Percentiles rank a stretch among this genome's conserved stretches.
phyloP scores from a whole-genome alignment of 2,329 filamentous ascomycete genomes.

The Aureobasidium sp. region DNA sequence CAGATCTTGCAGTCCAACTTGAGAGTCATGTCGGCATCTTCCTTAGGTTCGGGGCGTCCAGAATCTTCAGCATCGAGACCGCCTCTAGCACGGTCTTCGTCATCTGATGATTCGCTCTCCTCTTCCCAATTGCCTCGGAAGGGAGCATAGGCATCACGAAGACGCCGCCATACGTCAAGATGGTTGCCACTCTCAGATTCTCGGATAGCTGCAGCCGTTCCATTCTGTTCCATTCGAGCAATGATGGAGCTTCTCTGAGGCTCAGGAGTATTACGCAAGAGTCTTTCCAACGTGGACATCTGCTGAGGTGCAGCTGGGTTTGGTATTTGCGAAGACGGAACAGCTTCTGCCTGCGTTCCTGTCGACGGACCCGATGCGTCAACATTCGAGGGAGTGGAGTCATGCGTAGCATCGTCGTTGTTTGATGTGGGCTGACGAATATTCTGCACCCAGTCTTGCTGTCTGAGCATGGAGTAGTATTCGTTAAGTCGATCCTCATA shows the following conservation, averaged over 20 bases:
- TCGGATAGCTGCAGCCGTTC: conserved; percentile 8
- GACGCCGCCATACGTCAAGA: conserved; percentile 8
- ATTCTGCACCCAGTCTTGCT: conserved; percentile 19
- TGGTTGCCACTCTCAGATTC: not conserved
- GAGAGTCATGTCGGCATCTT: conserved; percentile 40
- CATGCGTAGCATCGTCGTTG: not conserved
- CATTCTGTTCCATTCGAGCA: conserved; percentile 10
- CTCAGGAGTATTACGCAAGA: conserved; percentile 11
- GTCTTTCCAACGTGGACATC: not conserved
- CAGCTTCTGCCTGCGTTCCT: not conserved
- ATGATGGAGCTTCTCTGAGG: conserved; percentile 12
- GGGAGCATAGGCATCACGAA: conserved; percentile 9
- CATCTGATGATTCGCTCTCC: conserved; percentile 16
- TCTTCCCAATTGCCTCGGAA: conserved; percentile 1
- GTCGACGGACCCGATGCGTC: not conserved
- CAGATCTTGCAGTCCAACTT: conserved; percentile 46
- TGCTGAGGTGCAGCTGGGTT: not conserved
- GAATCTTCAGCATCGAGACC: conserved; percentile 38
- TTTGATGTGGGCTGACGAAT: not conserved
- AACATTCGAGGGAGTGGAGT: not conserved
- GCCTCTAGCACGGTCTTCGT: conserved; percentile 16
- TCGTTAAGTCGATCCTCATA: conserved; percentile 18
- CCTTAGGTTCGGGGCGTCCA: conserved; percentile 38
- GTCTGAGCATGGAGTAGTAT: conserved; percentile 22
- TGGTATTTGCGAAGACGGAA: not conserved